A percentile compares a stretch with the other conserved stretches of the same genome.
Evolutionary conservation across 1,284 basidiomycete genomes (phyloP).

Genomic region (Chalciporus sp.): DNA sequence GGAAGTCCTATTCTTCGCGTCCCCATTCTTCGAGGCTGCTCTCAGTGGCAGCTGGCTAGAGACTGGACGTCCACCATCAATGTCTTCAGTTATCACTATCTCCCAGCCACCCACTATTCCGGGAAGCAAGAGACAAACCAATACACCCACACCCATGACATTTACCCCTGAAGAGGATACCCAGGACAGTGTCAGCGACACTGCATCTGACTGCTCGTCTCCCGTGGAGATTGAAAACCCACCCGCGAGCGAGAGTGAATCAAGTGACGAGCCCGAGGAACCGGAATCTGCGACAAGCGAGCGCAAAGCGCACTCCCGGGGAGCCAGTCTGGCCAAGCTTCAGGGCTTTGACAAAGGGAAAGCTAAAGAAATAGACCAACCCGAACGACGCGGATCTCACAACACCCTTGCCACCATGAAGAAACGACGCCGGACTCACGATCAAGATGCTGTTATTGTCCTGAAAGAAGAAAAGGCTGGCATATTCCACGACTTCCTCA

Average conservation of each 20-base stretch:
- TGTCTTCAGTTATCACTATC: constrained; percentile 81
- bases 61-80: constrained; percentile 68
- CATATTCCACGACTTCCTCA: constrained; percentile 85
- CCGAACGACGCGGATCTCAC: constrained; percentile 30
- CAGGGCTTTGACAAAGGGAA: constrained; percentile 35
- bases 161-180: constrained; percentile 55
- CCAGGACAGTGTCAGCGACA: constrained; percentile 37
- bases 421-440: constrained; percentile 41
- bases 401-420: constrained; percentile 44
- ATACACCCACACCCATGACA: constrained; percentile 53
- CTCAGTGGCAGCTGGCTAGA: constrained; percentile 81
- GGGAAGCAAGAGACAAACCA: constrained; percentile 43
- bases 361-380: constrained; percentile 16
- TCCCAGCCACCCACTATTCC: constrained; percentile 67
- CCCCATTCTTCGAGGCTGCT: constrained; percentile 85
- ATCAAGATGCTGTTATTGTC: constrained; percentile 76
- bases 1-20: constrained; percentile 82
- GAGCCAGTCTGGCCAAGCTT: constrained; percentile 50
- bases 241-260: constrained; percentile 27
- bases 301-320: constrained; percentile 39
- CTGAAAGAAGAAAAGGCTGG: constrained; percentile 81
- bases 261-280: constrained; percentile 42
- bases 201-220: constrained; percentile 35
- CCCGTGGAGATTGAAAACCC: constrained; percentile 39
- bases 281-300: constrained; percentile 24